Percentiles rank a stretch among this genome's conserved stretches.
Conservation (phyloP, 139 green algal species). For the Desmodesmus armatus region DNA sequence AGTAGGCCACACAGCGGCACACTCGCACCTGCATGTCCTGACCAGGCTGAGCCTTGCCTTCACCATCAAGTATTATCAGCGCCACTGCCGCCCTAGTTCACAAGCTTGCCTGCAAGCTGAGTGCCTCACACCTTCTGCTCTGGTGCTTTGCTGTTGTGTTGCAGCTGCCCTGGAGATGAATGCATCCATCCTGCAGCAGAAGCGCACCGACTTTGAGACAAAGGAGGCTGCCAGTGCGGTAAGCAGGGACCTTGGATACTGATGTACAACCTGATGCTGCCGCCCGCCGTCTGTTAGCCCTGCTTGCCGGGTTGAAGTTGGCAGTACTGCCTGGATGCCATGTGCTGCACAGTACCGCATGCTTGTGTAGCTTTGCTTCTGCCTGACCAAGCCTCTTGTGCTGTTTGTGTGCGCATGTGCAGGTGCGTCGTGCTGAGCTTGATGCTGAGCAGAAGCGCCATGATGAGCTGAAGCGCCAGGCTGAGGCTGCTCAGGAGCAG, state of each 20-base stretch:
- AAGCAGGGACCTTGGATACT: no score
- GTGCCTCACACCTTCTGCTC: not conserved
- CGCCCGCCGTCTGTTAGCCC: not conserved
- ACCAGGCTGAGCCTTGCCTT: no score
- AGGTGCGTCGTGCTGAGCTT: constrained; percentile 24
- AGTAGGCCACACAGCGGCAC: no score
- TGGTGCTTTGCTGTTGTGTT: not conserved
- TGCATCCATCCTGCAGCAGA: constrained; percentile 57
- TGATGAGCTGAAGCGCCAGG: constrained; percentile 55
- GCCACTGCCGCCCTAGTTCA: no score
- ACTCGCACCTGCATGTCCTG: no score
- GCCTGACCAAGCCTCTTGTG: not conserved
- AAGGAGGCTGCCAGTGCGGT: constrained; percentile 52
- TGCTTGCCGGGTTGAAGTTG: not conserved
- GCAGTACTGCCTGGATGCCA: not conserved
- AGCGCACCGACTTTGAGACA: constrained; percentile 62
- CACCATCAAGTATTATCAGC: no score
- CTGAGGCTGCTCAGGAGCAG: constrained; percentile 52
- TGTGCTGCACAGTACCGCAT: not conserved
- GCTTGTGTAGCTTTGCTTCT: not conserved
- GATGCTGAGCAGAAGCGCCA: constrained; percentile 24
- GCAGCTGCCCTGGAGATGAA: constrained; percentile 60
- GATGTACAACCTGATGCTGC: not conserved
- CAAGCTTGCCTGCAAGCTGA: no score
- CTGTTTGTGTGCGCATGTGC: not conserved